Base-by-base conservation (phyloP, 352 stramenopile species). In the Globisporangium apiculatum region DNA sequence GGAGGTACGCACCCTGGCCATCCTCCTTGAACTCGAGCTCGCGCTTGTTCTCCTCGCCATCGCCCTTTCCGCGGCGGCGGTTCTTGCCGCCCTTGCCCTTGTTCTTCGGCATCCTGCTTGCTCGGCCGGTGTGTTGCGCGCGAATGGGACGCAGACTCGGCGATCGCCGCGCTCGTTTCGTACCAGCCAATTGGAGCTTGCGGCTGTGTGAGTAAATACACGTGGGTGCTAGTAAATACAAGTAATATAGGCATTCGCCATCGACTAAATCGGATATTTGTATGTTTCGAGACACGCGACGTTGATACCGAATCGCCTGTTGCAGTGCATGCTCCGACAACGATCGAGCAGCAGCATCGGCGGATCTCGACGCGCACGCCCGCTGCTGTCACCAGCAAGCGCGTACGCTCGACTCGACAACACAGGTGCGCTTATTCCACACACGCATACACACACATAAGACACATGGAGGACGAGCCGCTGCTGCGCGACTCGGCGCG, bases 11-110 rank as follows among this genome's bases (percentile, higher is more conserved):
- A 96, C 89, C 90, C 74, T 99, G 97, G 41, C 97, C 97, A 55
- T 98, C 95, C 73, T 99, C 97, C 76, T 99, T 99, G 83, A 99
- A 99, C 81, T 99, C 95, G 45, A 99, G 88, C 77, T 99, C 96
- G 67, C 97, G 91, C 82, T 99, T 99, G 69, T 97, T 97, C 78
- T 99, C 97, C 74, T 99, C 96, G 68, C 96, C 96, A 66, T 99
- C 96, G 73, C 97, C 97, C 84, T 99, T 99, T 75, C 97, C 97
- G 74, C 94, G 89, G 62, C 95, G 91, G 57, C 95, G 87, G 77
- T 98, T 99, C 80, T 99, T 99, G 79, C 96, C 96, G 72, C 96
- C 96, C 73, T 99, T 99, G 78, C 96, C 96, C 70, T 94, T 94
- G 77, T 91, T 90, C 76, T 94, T 94, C 64, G 83, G 83, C 83